Evolutionary conservation across 371 early-diverging fungal genomes (phyloP).

Genomic region (Capillidium heterosporum): DNA sequence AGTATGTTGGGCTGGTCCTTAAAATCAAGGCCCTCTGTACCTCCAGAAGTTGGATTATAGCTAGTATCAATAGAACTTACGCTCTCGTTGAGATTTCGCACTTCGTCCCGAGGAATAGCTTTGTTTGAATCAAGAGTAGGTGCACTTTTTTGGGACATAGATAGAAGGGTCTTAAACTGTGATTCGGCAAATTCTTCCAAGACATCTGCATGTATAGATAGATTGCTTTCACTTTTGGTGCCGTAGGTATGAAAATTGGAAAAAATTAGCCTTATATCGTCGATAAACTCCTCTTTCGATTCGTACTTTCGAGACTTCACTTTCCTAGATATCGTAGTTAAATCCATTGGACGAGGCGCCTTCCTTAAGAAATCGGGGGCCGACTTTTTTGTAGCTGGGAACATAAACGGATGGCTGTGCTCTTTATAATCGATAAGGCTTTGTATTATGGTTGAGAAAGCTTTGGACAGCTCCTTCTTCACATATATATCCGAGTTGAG

Average conservation of each 20-base stretch:
- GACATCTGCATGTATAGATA: constrained; percentile 63
- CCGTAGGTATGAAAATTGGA: constrained; percentile 71
- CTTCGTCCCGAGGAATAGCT: too few relatives aligned
- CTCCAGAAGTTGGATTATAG: neutral
- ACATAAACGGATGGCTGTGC: neutral
- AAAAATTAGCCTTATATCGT: constrained; percentile 69
- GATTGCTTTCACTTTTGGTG: constrained; percentile 34
- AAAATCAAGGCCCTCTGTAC: neutral
- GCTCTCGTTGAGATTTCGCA: too few relatives aligned
- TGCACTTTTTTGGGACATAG: constrained; percentile 11
- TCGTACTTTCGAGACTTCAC: constrained; percentile 46
- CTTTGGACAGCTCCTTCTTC: neutral
- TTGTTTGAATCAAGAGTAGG: neutral
- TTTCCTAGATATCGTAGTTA: constrained; percentile 69
- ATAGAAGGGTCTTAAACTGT: constrained; percentile 62
- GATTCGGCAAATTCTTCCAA: constrained; percentile 59
- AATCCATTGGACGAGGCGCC: constrained; percentile 81
- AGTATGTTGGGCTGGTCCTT: neutral
- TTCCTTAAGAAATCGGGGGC: neutral
- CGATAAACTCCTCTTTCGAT: constrained; percentile 59
- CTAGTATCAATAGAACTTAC: neutral
- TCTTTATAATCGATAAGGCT: neutral
- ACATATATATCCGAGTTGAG: too few relatives aligned
- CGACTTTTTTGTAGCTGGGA: neutral
- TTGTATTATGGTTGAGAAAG: neutral